Evolutionary conservation across 331 rosid species (phyloP).

Genomic region (Quercus phellos): DNA sequence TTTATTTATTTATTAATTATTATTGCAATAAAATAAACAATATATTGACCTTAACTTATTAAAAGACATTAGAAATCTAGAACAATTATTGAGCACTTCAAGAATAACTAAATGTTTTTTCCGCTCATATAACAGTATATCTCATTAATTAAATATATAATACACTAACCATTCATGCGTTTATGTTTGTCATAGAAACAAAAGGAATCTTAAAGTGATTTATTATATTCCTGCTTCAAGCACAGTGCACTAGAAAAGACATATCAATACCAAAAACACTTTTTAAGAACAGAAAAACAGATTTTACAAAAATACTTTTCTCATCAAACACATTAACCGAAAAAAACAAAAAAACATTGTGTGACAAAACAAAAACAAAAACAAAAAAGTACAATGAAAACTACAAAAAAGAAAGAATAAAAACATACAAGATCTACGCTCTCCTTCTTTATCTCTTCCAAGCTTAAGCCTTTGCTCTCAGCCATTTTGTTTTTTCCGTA

Average conservation of each 20-base stretch:
- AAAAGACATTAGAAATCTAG: too few species aligned
- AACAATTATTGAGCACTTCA: too few species aligned
- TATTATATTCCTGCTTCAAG: neutral
- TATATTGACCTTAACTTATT: too few species aligned
- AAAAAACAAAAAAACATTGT: too few species aligned
- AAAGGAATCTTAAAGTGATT: too few species aligned
- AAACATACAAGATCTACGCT: conserved; percentile 63
- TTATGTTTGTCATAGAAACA: too few species aligned
- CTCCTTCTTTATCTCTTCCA: conserved; percentile 80
- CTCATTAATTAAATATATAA: too few species aligned
- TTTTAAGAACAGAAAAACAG: neutral
- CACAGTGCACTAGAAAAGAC: neutral
- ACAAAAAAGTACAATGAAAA: neutral
- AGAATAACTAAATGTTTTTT: fast-evolving
- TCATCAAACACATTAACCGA: neutral
- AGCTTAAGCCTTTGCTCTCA: conserved; percentile 16
- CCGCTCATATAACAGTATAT: fast-evolving
- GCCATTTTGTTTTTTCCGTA: conserved; percentile 14
- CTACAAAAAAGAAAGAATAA: neutral
- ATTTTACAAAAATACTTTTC: neutral
- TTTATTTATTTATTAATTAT: too few species aligned
- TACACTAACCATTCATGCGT: too few species aligned
- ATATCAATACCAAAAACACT: too few species aligned
- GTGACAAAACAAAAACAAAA: neutral
- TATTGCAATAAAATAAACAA: too few species aligned